Evolutionary conservation across 2,329 filamentous ascomycete species (phyloP).

Genomic region (Cordyceps sp.): DNA sequence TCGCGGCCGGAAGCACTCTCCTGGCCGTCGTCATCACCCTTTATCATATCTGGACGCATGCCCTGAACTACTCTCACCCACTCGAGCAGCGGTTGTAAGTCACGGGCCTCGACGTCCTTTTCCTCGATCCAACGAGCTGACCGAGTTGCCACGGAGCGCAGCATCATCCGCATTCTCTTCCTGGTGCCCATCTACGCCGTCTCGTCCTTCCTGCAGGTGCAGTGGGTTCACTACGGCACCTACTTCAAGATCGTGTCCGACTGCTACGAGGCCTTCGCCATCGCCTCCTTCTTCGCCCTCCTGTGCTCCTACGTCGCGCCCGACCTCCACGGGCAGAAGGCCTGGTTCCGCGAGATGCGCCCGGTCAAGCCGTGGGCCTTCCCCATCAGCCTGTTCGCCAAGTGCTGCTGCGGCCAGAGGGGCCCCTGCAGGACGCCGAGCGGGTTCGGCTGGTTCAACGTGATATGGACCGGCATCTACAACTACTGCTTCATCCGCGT

Average conservation of each 20-base stretch:
- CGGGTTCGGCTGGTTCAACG: slow-evolving; percentile 82
- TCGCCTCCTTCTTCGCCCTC: slow-evolving; percentile 72
- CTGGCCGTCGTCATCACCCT: slow-evolving; percentile 35
- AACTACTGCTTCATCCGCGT: slow-evolving; percentile 76
- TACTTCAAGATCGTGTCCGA: slow-evolving; percentile 72
- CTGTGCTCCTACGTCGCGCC: slow-evolving; percentile 69
- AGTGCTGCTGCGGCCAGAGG: slow-evolving; percentile 50
- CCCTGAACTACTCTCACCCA: slow-evolving; percentile 42
- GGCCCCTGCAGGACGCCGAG: slow-evolving; percentile 58
- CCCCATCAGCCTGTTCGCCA: slow-evolving; percentile 54
- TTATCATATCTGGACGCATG: slow-evolving; percentile 42
- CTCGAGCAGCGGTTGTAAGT: slow-evolving; percentile 39
- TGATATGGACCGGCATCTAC: slow-evolving; percentile 68
- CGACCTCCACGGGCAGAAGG: slow-evolving; percentile 63
- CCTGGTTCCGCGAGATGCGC: slow-evolving; percentile 55
- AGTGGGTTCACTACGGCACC: slow-evolving; percentile 60
- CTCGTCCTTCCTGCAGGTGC: slow-evolving; percentile 56
- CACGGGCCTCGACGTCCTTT: background rate
- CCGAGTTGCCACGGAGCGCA: slow-evolving; percentile 12
- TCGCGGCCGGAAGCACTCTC: slow-evolving; percentile 29
- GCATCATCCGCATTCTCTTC: slow-evolving; percentile 74
- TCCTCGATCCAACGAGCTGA: background rate
- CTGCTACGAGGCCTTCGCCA: slow-evolving; percentile 81
- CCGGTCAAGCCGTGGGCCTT: slow-evolving; percentile 57
- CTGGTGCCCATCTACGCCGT: slow-evolving; percentile 73